These are phyloP conservation scores for Aspergillus sp. DNA, from an alignment of 2,329 filamentous ascomycete genomes.

Conservation along the genomic window DNA sequence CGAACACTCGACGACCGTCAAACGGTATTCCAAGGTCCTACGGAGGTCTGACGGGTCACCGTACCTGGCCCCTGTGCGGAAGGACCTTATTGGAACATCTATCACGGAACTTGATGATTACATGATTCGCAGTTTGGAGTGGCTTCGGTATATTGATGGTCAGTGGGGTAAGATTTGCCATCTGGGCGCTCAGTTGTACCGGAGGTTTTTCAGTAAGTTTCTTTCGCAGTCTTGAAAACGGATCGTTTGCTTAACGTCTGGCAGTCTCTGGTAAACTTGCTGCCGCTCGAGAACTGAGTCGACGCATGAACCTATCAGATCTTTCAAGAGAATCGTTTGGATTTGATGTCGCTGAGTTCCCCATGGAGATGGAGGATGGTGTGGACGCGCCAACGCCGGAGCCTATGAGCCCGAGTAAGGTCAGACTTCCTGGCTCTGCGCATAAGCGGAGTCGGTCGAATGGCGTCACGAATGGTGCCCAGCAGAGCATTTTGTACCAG, in stretches of 20 bases:
- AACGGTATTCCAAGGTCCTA: constrained; percentile 39
- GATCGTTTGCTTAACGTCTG: constrained; percentile 7
- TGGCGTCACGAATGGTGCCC: constrained; percentile 17
- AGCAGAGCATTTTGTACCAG: constrained; percentile 20
- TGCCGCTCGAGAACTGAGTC: constrained; percentile 50
- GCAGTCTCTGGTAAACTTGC: constrained; percentile 39
- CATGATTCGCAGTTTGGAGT: constrained; percentile 74
- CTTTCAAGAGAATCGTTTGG: constrained; percentile 37
- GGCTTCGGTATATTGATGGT: constrained; percentile 69
- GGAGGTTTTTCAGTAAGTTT: constrained; percentile 74
- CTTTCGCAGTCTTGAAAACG: constrained; percentile 16
- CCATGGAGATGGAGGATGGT: constrained; percentile 15
- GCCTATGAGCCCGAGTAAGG: constrained; percentile 28
- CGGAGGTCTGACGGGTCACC: constrained; percentile 44
- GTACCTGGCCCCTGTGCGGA: constrained; percentile 58
- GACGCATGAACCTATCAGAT: constrained; percentile 45
- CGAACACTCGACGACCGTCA: constrained; percentile 23
- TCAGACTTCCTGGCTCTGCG: constrained; percentile 17
- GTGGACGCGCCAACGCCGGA: constrained; percentile 17
- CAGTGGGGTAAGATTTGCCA: constrained; percentile 65
- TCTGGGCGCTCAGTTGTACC: constrained; percentile 66
- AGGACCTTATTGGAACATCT: constrained; percentile 63
- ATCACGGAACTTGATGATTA: constrained; percentile 57
- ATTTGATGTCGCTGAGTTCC: constrained; percentile 29
- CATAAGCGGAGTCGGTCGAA: constrained; percentile 25